A percentile compares a stretch with the other conserved stretches of the same genome.
Evolutionary conservation across 305 asterid genomes (phyloP).

Genomic region (Plantago coronopus): DNA sequence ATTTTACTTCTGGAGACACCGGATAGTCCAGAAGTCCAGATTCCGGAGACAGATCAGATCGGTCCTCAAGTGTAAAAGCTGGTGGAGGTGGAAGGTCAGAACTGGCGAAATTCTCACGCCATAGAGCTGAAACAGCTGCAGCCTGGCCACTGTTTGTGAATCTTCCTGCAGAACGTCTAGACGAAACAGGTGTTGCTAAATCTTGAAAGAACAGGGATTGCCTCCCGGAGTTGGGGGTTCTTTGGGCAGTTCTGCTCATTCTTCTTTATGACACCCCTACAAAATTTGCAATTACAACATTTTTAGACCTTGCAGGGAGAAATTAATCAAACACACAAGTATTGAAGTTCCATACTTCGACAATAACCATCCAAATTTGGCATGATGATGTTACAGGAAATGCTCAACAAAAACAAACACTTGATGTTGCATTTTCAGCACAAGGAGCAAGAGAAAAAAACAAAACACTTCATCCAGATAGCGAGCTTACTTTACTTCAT

Average conservation of each 20-base stretch:
- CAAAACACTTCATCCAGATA: too few relatives aligned
- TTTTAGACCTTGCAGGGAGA: slow-evolving; percentile 5
- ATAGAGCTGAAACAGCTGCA: slow-evolving; percentile 89
- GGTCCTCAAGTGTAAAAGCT: slow-evolving; percentile 81
- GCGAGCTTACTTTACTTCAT: too few relatives aligned
- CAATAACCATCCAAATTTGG: too few relatives aligned
- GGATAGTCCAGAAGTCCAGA: slow-evolving; percentile 65
- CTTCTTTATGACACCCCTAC: slow-evolving; percentile 26
- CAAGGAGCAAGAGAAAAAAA: too few relatives aligned
- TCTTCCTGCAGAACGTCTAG: slow-evolving; percentile 65
- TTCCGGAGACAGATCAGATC: slow-evolving; percentile 70
- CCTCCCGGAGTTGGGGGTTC: slow-evolving; percentile 81
- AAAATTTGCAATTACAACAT: slow-evolving; percentile 3
- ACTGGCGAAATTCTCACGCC: slow-evolving; percentile 85
- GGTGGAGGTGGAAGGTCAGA: slow-evolving; percentile 99
- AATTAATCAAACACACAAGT: background rate
- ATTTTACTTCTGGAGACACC: slow-evolving; percentile 62
- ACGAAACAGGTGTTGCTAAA: slow-evolving; percentile 76
- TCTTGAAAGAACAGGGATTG: slow-evolving; percentile 82
- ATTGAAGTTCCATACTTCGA: too few relatives aligned
- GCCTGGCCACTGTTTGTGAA: slow-evolving; percentile 81
- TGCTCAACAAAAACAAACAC: too few relatives aligned
- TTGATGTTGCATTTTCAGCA: too few relatives aligned
- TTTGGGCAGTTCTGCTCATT: slow-evolving; percentile 52
- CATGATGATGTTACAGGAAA: too few relatives aligned